phyloP scores from a whole-genome alignment of 192 early-diverging fungal genomes.

The Irineochytrium annulatum region DNA sequence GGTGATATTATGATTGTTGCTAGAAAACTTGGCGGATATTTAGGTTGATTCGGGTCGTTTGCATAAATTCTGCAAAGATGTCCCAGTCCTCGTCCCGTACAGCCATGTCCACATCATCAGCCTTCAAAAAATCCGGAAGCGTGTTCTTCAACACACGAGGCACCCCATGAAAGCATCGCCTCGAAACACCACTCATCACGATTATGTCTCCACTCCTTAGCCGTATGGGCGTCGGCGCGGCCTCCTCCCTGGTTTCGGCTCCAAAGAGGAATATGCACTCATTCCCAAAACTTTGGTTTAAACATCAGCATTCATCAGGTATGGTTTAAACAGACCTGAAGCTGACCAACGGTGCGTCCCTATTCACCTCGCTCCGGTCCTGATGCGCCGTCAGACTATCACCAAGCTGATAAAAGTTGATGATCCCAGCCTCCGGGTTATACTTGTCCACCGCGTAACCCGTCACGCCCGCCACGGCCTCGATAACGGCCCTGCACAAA shows the following conservation, averaged over 20 bases:
- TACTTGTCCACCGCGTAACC: constrained; percentile 55
- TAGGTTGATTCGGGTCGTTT: constrained; percentile 75
- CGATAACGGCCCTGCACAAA: constrained; percentile 64
- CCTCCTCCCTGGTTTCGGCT: constrained; percentile 61
- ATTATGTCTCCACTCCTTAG: constrained; percentile 82
- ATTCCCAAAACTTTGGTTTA: constrained; percentile 57
- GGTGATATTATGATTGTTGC: no score
- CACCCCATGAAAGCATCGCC: constrained; percentile 82
- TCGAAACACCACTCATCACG: constrained; percentile 77
- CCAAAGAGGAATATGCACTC: constrained; percentile 81
- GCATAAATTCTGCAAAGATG: constrained; percentile 59
- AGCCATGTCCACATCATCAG: constrained; percentile 15
- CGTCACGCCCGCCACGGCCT: constrained; percentile 54
- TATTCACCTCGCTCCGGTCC: constrained; percentile 84
- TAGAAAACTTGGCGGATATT: constrained; percentile 88
- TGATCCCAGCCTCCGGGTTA: constrained; percentile 81
- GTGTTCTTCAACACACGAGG: constrained; percentile 74
- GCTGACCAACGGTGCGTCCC: constrained; percentile 71
- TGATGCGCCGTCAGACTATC: constrained; percentile 90
- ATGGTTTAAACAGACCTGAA: constrained; percentile 24
- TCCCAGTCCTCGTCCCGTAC: constrained; percentile 41
- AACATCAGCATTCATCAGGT: constrained; percentile 12
- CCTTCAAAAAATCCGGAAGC: constrained; percentile 59
- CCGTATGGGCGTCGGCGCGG: constrained; percentile 63
- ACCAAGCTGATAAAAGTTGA: constrained; percentile 86